These are phyloP conservation scores for Coemansia sp. DNA, from an alignment of 192 early-diverging fungal species.

Conservation along the genomic window DNA sequence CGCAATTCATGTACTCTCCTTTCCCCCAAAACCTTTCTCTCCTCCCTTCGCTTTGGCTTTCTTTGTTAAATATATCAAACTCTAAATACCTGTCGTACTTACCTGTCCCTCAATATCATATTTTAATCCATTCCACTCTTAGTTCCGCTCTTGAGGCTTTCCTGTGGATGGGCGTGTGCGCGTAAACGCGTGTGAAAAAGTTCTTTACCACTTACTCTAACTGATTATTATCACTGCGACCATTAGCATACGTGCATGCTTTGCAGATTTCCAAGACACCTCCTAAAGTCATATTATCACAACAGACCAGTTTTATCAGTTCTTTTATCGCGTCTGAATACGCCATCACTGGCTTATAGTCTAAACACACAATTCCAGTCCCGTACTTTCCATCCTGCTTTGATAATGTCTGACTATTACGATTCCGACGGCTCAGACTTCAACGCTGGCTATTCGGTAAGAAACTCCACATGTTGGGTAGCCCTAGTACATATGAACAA, in stretches of 20 bases:
- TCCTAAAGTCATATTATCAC: neutral
- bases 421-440: slow-evolving; percentile 52
- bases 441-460: slow-evolving; percentile 9
- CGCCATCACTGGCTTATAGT: neutral
- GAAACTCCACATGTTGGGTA: neutral
- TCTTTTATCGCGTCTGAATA: neutral
- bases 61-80: slow-evolving; percentile 9
- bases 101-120: neutral
- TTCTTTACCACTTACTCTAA: neutral
- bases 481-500: neutral
- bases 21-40: neutral
- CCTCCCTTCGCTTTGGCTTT: neutral
- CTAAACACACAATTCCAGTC: neutral
- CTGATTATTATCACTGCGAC: neutral
- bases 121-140: no score
- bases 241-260: slow-evolving; percentile 1
- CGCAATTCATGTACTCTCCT: neutral
- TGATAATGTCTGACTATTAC: slow-evolving; percentile 41
- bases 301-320: neutral
- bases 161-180: neutral
- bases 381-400: slow-evolving; percentile 1
- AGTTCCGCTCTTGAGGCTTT: no score
- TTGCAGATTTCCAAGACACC: neutral
- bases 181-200: neutral
- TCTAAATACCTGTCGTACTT: neutral